A percentile compares a stretch with the other conserved stretches of the same genome.
Evolutionary conservation across 2,329 filamentous ascomycete genomes (phyloP).

Genomic region (Aspergillus pseudoviridinutans): DNA sequence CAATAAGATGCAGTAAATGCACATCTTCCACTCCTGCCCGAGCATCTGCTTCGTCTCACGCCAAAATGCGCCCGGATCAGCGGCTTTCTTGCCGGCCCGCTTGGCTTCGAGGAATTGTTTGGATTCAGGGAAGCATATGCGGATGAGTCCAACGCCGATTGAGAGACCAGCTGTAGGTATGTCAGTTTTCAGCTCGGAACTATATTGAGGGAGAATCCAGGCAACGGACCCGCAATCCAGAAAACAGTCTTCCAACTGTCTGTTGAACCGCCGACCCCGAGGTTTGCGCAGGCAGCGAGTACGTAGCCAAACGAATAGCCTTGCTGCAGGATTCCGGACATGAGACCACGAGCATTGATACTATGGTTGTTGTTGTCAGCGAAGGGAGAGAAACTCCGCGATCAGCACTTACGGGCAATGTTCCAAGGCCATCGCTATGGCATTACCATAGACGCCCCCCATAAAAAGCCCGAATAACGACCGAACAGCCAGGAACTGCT

Average conservation of each 20-base stretch:
- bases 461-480: slow-evolving; percentile 74
- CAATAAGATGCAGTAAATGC: slow-evolving; percentile 69
- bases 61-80: slow-evolving; percentile 57
- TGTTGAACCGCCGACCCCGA: slow-evolving; percentile 60
- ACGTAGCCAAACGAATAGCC: slow-evolving; percentile 79
- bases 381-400: background rate
- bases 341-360: slow-evolving; percentile 67
- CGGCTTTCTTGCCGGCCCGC: slow-evolving; percentile 52
- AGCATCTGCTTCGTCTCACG: slow-evolving; percentile 66
- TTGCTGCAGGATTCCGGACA: slow-evolving; percentile 78
- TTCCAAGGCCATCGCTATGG: slow-evolving; percentile 73
- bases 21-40: slow-evolving; percentile 68
- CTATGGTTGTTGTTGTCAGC: slow-evolving; percentile 7
- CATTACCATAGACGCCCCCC: slow-evolving; percentile 77
- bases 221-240: slow-evolving; percentile 56
- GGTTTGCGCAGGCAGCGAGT: slow-evolving; percentile 65
- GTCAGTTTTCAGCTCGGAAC: background rate
- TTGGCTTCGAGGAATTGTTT: slow-evolving; percentile 70
- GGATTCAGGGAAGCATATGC: slow-evolving; percentile 68
- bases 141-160: slow-evolving; percentile 60
- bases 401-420: slow-evolving; percentile 54
- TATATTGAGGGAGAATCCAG: background rate
- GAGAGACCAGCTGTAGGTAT: slow-evolving; percentile 25
- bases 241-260: slow-evolving; percentile 69
- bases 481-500: slow-evolving; percentile 70